Conservation (phyloP, 2,329 filamentous ascomycete species). For the Harringtonia lauricola region DNA sequence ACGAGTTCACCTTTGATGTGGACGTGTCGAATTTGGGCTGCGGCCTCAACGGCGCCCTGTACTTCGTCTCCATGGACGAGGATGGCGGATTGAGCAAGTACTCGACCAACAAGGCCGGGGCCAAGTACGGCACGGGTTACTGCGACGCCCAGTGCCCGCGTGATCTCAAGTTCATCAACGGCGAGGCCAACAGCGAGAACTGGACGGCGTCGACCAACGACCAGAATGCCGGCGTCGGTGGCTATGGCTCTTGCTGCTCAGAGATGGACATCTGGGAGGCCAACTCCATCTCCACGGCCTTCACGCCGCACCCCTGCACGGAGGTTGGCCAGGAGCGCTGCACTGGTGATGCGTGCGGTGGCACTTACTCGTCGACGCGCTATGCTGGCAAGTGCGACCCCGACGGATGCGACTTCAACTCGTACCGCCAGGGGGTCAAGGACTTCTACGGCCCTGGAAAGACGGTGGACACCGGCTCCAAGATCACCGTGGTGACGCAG, state of each 20-base stretch:
- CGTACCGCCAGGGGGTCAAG: constrained; percentile 49
- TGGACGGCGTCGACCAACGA: constrained; percentile 39
- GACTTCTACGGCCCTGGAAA: constrained; percentile 41
- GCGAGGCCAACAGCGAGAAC: constrained; percentile 25
- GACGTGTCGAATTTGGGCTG: constrained; percentile 52
- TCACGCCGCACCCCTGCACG: constrained; percentile 48
- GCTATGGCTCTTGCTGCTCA: constrained; percentile 37
- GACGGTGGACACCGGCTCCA: constrained; percentile 44
- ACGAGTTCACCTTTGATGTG: constrained; percentile 56
- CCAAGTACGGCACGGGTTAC: constrained; percentile 44
- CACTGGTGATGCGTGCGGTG: constrained; percentile 32
- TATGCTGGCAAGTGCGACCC: constrained; percentile 46
- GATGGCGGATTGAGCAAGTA: constrained; percentile 36
- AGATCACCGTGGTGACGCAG: constrained; percentile 52
- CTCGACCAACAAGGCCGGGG: constrained; percentile 30
- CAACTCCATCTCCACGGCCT: constrained; percentile 33
- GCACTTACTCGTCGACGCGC: constrained; percentile 27
- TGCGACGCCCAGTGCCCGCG: constrained; percentile 35
- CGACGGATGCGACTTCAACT: constrained; percentile 56
- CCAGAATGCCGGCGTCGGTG: constrained; percentile 35
- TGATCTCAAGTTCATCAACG: constrained; percentile 36
- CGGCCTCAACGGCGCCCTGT: constrained; percentile 53
- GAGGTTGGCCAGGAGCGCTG: constrained; percentile 29
- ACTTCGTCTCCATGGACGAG: constrained; percentile 36
- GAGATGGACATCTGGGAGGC: constrained; percentile 33